Evolutionary conservation across 352 stramenopile genomes (phyloP), one percentile per base, ranked within the genome.

Genomic region (Pythium apleroticum): DNA sequence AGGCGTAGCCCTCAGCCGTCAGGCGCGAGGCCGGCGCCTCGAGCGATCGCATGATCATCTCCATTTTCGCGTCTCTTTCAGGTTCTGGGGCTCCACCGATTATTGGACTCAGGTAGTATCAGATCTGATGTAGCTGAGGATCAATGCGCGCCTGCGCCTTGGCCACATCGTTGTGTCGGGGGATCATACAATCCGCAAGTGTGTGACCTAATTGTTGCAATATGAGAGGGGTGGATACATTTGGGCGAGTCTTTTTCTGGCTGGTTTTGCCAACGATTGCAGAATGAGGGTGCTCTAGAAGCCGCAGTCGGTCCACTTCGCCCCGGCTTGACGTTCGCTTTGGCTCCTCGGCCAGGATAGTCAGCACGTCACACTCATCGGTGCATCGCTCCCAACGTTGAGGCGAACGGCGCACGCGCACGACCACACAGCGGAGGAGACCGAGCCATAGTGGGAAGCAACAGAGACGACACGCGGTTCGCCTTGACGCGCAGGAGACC

Each of bases 1-100:
- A 46, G 58, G 67, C 49, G 50, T 72, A 76, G n/a, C 61, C 72
- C 12, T 72, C 61, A 5, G 72, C 69, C 14, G 72, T 73, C 50
- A 92, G 69, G n/a, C 69, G 63, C 46, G 60, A 43, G 11, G 61
- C 48, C 22, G 57, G 33, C 25, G 25, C 43, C 27, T 65, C 52
- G 11, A 72, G 59, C 25, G 37, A 31, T 2, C 20, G 43, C 63
- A 66, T 19, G 17, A 52, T 48, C 20, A 31, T 22, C 22, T 31
- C 46, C 46, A 53, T 53, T 20, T 53, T 53, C 46, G 22, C 24
- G 22, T 31, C 22, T 35, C 24, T 22, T 53, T 24, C 22, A 30
- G 17, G 20, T 53, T 53, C 11, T 11, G 6, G 24, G 22, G 46
- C 46, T 53, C 46, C 46, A 53, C 46, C 46, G 22, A 53, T 56